Evolutionary conservation across 192 early-diverging fungal species (phyloP).

Genomic region (Coemansia aciculifera): DNA sequence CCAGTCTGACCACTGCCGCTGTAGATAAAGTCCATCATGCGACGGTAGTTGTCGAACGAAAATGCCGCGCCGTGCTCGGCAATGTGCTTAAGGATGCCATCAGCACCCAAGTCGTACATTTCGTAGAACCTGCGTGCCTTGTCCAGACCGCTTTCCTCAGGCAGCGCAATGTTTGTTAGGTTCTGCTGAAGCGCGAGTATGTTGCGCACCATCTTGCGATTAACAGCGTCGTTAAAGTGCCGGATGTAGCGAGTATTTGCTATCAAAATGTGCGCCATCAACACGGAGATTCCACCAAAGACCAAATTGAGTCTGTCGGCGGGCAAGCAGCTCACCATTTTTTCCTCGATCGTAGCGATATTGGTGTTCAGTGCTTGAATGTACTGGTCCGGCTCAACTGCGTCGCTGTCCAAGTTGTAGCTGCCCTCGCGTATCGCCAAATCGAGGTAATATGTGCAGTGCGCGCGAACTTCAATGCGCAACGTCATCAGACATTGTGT

Average conservation of each 20-base stretch:
- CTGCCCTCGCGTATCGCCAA: slow-evolving; percentile 88
- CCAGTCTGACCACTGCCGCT: slow-evolving; percentile 38
- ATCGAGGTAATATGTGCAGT: slow-evolving; percentile 85
- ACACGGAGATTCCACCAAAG: slow-evolving; percentile 76
- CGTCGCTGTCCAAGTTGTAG: slow-evolving; percentile 75
- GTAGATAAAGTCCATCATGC: slow-evolving; percentile 72
- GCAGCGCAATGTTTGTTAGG: slow-evolving; percentile 72
- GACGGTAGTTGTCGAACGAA: slow-evolving; percentile 79
- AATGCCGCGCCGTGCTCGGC: slow-evolving; percentile 61
- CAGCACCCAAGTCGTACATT: slow-evolving; percentile 62
- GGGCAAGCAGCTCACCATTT: slow-evolving; percentile 63
- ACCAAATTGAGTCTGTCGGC: slow-evolving; percentile 67
- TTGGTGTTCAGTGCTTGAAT: slow-evolving; percentile 80
- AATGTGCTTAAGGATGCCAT: slow-evolving; percentile 64
- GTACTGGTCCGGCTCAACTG: slow-evolving; percentile 85
- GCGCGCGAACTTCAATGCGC: slow-evolving; percentile 80
- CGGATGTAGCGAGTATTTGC: slow-evolving; percentile 69
- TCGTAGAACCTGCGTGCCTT: slow-evolving; percentile 73
- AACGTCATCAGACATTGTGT: slow-evolving; percentile 79
- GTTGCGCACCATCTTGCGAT: slow-evolving; percentile 77
- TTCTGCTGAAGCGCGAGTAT: slow-evolving; percentile 86
- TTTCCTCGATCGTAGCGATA: slow-evolving; percentile 74
- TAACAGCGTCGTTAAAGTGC: slow-evolving; percentile 68
- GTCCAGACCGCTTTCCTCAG: slow-evolving; percentile 68
- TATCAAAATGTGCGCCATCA: slow-evolving; percentile 72